These are phyloP conservation scores for Xerophyta viscosa DNA, from an alignment of 106 monocot species.

Conservation along the genomic window DNA sequence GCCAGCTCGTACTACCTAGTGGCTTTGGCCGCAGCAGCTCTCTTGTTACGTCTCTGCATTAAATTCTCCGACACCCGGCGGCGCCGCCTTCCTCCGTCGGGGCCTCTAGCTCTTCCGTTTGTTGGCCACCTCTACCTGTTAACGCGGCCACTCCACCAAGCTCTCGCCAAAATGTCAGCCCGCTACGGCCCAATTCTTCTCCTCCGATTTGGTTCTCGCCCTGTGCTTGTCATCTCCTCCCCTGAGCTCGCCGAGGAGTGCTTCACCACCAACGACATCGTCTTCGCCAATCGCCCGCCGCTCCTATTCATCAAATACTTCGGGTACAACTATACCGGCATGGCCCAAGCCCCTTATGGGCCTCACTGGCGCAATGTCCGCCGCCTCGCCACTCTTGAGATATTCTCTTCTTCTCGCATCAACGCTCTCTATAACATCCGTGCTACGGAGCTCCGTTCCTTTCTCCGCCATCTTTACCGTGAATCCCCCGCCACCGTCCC, in stretches of 20 bases:
- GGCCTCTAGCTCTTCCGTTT: constrained; percentile 4
- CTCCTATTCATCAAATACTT: constrained; percentile 5
- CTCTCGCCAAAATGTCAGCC: constrained; percentile 9
- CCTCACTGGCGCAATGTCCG: constrained; percentile 28
- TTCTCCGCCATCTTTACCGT: constrained; percentile 2
- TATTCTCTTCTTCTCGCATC: constrained; percentile 15
- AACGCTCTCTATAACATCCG: constrained; percentile 5
- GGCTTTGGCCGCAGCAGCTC: too few species aligned
- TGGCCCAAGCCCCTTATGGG: constrained; percentile 16
- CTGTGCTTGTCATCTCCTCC: constrained; percentile 15
- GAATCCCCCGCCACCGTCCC: constrained; percentile 7
- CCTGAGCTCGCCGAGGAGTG: too few species aligned
- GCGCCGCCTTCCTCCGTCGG: background rate
- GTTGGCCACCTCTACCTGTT: constrained; percentile 12
- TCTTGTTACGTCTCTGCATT: too few species aligned
- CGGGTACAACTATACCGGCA: constrained; percentile 10
- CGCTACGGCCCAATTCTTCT: constrained; percentile 12
- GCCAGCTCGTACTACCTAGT: too few species aligned
- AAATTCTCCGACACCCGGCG: too few species aligned
- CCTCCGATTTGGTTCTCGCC: constrained; percentile 17
- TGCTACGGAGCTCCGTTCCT: constrained; percentile 3
- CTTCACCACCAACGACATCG: constrained; percentile 16
- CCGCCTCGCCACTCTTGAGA: constrained; percentile 15
- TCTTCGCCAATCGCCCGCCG: constrained; percentile 17
- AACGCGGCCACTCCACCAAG: constrained; percentile 16